A percentile compares a stretch with the other conserved stretches of the same genome.
phyloP scores from a whole-genome alignment of 768 basidiomycete species.

The Coprinopsis cinerea region DNA sequence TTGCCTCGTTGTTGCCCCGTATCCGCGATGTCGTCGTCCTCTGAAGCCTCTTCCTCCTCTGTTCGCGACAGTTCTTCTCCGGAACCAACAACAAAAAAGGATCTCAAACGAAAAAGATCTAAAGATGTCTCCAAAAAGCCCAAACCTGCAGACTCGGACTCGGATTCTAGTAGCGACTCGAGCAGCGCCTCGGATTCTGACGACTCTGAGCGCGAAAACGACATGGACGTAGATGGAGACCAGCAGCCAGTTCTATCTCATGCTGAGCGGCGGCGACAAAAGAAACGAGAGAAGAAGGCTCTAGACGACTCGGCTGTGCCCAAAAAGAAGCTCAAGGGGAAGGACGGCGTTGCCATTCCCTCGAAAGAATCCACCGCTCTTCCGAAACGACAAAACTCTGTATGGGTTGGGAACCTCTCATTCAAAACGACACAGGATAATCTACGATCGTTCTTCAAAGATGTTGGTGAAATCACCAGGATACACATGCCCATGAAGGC shows the following conservation, averaged over 20 bases:
- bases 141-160: slow-evolving; percentile 11
- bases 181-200: neutral
- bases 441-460: slow-evolving; percentile 66
- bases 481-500: slow-evolving; percentile 83
- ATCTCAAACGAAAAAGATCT: slow-evolving; percentile 26
- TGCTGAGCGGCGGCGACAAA: slow-evolving; percentile 62
- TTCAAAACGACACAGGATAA: slow-evolving; percentile 81
- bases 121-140: slow-evolving; percentile 13
- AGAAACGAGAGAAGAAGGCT: slow-evolving; percentile 37
- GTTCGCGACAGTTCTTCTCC: slow-evolving; percentile 28
- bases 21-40: slow-evolving; percentile 5
- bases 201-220: slow-evolving; percentile 12
- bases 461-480: slow-evolving; percentile 68
- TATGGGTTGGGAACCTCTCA: slow-evolving; percentile 94
- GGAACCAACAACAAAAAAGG: slow-evolving; percentile 18
- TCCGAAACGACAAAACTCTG: slow-evolving; percentile 69
- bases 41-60: slow-evolving; percentile 20
- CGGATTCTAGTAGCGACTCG: slow-evolving; percentile 13
- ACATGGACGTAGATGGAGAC: slow-evolving; percentile 15
- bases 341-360: slow-evolving; percentile 27
- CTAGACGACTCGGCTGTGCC: slow-evolving; percentile 17
- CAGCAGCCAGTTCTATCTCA: slow-evolving; percentile 64
- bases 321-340: slow-evolving; percentile 44
- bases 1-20: neutral
- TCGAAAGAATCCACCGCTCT: slow-evolving; percentile 22